Base-by-base conservation (phyloP, 2,329 filamentous ascomycete genomes). In the Clonostachys chloroleuca region DNA sequence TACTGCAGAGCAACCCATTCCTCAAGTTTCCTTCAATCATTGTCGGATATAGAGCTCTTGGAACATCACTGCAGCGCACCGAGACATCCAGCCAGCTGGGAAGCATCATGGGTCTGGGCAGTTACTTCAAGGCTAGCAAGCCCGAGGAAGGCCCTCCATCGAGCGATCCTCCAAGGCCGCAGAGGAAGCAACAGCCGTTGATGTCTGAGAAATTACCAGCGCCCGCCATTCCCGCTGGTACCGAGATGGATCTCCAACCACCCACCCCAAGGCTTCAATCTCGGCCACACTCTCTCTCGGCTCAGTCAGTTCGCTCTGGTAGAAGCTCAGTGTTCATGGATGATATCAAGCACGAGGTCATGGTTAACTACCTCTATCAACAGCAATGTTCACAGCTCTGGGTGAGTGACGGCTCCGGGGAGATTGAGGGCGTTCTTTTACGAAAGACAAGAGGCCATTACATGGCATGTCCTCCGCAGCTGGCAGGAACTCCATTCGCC, bases 351-450 rank as follows among this genome's bases (percentile, higher is more conserved):
- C 84, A 89, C 59, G 87, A 91, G 64, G 84, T 91, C 51, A 91
- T 91, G 86, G 86, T 88, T 50, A 90, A 88, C 66, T 89, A 89
- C 62, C 72, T 92, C 24, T 89, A 89, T 65, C 87, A 91, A 63
- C 86, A 91, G 61, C 86, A 90, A 66, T 89, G 85, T 59, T 78
- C 80, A 12, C 79, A 82, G 51, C 74, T 89, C 34, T 91, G 87
- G 87, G 82, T 90, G 17, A 81, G 80, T 34, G 84, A 89, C 55
- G 80, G 78, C 35, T 83, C 76, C 43, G 84, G 84, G 12, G 79
- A 85, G 54, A 65, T 82, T 6, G 87, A 91, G 62, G 88, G 88
- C 53, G 86, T 90, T 30, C 66, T 92, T 17, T 68, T 92, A 43
- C 78, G 86, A 53, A 89, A 88, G 59, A 62, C 74, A 16, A 78